phyloP scores from a whole-genome alignment of 305 asterid genomes.

The Fraxinus angustifolia region DNA sequence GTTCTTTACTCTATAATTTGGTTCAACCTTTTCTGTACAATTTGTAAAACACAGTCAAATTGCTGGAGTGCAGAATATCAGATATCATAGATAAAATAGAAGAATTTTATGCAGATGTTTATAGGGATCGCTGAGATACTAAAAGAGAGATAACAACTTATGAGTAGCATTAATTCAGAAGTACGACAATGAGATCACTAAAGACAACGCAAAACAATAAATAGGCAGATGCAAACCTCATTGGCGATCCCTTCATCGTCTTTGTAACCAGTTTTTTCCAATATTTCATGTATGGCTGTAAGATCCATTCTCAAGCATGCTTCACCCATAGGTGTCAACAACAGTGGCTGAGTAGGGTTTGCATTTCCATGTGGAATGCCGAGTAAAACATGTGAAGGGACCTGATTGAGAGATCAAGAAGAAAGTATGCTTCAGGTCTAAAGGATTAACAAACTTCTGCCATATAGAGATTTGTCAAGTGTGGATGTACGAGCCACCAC shows the following conservation, averaged over 20 bases:
- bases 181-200: background rate
- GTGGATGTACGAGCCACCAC: background rate
- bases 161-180: background rate
- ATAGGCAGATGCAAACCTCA: slow-evolving; percentile 44
- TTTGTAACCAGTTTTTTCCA: slow-evolving; percentile 77
- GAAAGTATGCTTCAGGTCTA: background rate
- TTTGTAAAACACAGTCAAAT: background rate
- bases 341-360: slow-evolving; percentile 41
- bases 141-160: background rate
- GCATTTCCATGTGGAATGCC: slow-evolving; percentile 61
- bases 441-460: background rate
- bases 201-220: background rate
- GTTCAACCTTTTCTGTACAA: background rate
- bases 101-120: background rate
- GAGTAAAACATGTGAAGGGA: slow-evolving; percentile 64
- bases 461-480: background rate
- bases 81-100: background rate
- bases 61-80: background rate
- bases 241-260: slow-evolving; percentile 85
- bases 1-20: background rate
- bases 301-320: slow-evolving; percentile 91
- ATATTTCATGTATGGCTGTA: slow-evolving; percentile 71
- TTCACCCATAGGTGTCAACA: slow-evolving; percentile 80
- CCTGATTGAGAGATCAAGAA: slow-evolving; percentile 37
- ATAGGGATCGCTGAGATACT: background rate